Conservation (phyloP, 371 early-diverging fungal species). For the Haplosporangium sp. region DNA sequence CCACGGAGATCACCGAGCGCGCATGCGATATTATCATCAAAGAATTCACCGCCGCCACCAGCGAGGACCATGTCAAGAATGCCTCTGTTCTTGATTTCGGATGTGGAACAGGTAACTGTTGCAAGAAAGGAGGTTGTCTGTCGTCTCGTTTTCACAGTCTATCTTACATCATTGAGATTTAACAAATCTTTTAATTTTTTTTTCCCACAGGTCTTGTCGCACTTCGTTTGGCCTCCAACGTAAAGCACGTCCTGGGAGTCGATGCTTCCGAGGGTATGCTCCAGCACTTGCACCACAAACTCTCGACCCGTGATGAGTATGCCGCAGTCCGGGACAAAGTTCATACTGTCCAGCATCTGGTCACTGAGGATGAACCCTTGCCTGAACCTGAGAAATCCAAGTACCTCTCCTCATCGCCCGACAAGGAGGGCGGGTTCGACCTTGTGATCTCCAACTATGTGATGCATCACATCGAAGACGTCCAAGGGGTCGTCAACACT, state of each 20-base stretch:
- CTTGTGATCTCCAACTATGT: conserved; percentile 32
- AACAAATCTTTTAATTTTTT: not conserved
- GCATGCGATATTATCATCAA: conserved; percentile 10
- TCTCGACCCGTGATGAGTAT: conserved; percentile 25
- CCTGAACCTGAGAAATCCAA: conserved; percentile 22
- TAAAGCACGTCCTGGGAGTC: conserved; percentile 28
- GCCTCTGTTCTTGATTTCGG: conserved; percentile 40
- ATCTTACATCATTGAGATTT: not conserved
- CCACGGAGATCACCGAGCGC: conserved; percentile 18
- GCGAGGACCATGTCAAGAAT: conserved; percentile 22
- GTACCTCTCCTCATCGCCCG: conserved; percentile 11
- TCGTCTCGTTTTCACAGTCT: no score
- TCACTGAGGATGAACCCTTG: conserved; percentile 19
- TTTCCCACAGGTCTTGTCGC: conserved; percentile 12
- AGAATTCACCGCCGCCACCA: conserved; percentile 24
- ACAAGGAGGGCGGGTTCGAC: conserved; percentile 26
- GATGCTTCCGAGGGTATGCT: conserved; percentile 47
- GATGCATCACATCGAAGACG: conserved; percentile 51
- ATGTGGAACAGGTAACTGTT: conserved; percentile 31
- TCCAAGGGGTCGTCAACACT: conserved; percentile 10
- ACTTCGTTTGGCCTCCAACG: conserved; percentile 15
- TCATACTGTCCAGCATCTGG: conserved; percentile 30
- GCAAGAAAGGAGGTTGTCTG: not conserved
- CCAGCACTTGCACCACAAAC: conserved; percentile 25
- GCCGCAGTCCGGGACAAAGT: conserved; percentile 18